Base-by-base conservation (phyloP, 257 asterid genomes). In the Lavandula angustifolia region DNA sequence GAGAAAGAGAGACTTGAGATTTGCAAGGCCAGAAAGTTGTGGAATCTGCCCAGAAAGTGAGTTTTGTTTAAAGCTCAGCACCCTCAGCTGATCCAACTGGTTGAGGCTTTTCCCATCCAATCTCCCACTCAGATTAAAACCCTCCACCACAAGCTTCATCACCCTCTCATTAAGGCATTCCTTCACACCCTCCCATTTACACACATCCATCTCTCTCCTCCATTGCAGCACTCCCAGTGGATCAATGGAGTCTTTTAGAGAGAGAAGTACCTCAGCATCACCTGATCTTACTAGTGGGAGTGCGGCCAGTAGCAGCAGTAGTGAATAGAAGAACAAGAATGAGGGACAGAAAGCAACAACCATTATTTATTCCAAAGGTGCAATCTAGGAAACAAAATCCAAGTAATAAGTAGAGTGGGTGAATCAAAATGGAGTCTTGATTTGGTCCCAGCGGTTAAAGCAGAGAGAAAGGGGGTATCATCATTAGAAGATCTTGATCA, bases 61-160 rank as follows among this genome's bases (percentile, higher is more conserved):
- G 73, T 92, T 89, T 0, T 78, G 75, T 60, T 92, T 92, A 75
- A 92, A 85, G 78, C 95, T 85, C 9, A 92, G 62, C 62, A 92
- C 97, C 46, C 99, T 77, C 16, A 92, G 77, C 71, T 89, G 97
- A 81, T 92, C 96, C 73, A 92, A 73, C 59, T 77, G 85, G 56
- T 90, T 87, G 57, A 94, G 80, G 71, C 82, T 81, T 34, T 33
- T 61, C 34, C 78, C 86, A 58, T 81, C 85, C 40, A 94, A 57
- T 6, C 60, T 60, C 16, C 99, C 99, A 69, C 77, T 90, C 72
- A 94, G 56, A 70, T 80, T 87, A 4, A 77, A 43, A 1, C 66
- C 64, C 63, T 94, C 97, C 33, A 94, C 82, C 38, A 87, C 99
- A 31, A 94, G 92, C 84, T 87, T 94, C 14, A 75, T 78, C 9